These are phyloP conservation scores for Rhizomucor pusillus DNA, from an alignment of 371 early-diverging fungal genomes.

Conservation along the genomic window DNA sequence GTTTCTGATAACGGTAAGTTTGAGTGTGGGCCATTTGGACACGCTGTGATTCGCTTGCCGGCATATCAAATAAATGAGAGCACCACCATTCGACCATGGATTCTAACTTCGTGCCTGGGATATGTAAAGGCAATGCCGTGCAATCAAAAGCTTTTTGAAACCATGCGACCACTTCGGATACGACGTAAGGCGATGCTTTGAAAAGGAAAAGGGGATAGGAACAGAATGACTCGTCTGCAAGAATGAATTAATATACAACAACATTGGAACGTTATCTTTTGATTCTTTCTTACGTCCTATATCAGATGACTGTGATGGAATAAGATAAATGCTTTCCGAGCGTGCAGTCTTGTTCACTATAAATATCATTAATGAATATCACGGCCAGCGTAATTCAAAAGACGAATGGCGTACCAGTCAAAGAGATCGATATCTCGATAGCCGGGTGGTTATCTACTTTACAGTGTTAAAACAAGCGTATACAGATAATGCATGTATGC, in stretches of 20 bases:
- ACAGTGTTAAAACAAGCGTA: too few species aligned
- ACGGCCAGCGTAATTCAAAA: too few species aligned
- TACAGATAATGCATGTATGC: background rate
- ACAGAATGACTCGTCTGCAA: background rate
- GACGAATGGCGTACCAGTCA: too few species aligned
- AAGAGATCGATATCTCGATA: too few species aligned
- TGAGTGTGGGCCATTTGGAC: background rate
- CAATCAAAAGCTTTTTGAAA: constrained; percentile 3
- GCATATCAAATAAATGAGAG: background rate
- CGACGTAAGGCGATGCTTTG: background rate
- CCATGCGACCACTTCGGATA: background rate
- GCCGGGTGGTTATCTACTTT: too few species aligned
- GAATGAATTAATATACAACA: background rate
- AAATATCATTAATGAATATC: too few species aligned
- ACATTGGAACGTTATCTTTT: background rate
- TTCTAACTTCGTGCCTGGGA: background rate
- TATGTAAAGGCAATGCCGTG: background rate
- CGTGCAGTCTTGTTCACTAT: background rate
- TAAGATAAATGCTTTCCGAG: background rate
- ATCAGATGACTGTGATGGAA: background rate
- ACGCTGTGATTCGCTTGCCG: background rate
- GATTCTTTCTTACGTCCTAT: background rate
- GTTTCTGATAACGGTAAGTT: background rate
- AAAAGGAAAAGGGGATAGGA: background rate
- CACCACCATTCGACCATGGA: background rate